Evolutionary conservation across 116 monocot genomes (phyloP), one percentile per base, ranked within the genome.

Genomic region (Iris pallida): DNA sequence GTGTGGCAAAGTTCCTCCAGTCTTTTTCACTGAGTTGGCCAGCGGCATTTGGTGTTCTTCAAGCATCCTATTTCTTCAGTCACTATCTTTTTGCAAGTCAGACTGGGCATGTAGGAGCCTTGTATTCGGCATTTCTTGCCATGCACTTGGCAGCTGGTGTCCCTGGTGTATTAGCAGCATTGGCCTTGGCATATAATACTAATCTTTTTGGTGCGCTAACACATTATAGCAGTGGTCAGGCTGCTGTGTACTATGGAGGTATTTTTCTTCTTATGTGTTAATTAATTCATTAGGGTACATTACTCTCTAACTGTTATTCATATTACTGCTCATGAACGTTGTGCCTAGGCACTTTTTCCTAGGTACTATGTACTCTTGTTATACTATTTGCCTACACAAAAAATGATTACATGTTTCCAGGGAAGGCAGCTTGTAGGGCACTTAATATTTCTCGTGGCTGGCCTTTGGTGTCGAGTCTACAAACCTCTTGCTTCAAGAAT

Each of bases 211-310:
- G 93, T 64, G 85, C 90, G 7, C 19, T 93, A 16, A 83, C 98
- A 51, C 98, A 98, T 85, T 98, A 98, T 71, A 98, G 93, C 81
- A 93, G 98, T 65, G 98, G 98, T 14, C 93, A 93, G 71, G 87
- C 98, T 74, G 98, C 98, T 20, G 93, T 98, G 53, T 98, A 98
- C 60, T 98, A 83, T 70, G 98, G 98, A 90, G 98, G 98, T 98
- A 90, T 16, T 9, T 1, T 63, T 30, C 3, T 30, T 30, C 30
- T 30, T 16, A 10, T 8, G 4, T 46, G 16, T 10, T 47, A 8
- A 63, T 47, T 18, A 47, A 47, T 4, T 47, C 14, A 9, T 4
- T 16, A 40, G 16, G 17, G 0, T 9, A 8, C 8, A 14, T 47
- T 3, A 30, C 44, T 61, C 0, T 42, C 1, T 15, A 43, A 16